Evolutionary conservation across 306 rosid species (phyloP).

Genomic region (Coriaria nepalensis): DNA sequence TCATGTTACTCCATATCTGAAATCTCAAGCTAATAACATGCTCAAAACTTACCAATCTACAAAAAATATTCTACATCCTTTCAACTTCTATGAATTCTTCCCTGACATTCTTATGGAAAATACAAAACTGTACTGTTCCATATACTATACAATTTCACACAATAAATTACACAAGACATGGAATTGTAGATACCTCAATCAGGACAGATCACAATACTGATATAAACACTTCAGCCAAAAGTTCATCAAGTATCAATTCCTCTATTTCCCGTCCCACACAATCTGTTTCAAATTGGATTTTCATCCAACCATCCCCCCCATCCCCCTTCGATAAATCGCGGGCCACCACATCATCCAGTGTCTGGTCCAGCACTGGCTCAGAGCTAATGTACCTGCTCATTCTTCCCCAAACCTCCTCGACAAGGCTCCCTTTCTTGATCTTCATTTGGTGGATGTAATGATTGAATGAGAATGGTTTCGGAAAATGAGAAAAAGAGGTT

Average conservation of each 20-base stretch:
- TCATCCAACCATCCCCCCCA: conserved; percentile 56
- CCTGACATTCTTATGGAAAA: too few relatives aligned
- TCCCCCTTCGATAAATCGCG: conserved; percentile 42
- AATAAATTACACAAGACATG: too few relatives aligned
- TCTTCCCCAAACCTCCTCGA: conserved; percentile 39
- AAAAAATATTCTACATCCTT: too few relatives aligned
- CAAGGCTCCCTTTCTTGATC: conserved; percentile 32
- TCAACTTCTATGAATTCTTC: too few relatives aligned
- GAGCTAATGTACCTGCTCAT: conserved; percentile 28
- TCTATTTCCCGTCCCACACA: conserved; percentile 56
- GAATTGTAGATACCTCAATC: too few relatives aligned
- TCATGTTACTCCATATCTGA: too few relatives aligned
- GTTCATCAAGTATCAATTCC: conserved; percentile 54
- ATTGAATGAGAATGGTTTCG: conserved; percentile 36
- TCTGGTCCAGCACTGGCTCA: conserved; percentile 67
- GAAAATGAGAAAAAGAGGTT: conserved; percentile 46
- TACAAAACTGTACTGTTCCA: too few relatives aligned
- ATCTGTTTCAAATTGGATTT: conserved; percentile 58
- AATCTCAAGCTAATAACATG: too few relatives aligned
- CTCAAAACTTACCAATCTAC: too few relatives aligned
- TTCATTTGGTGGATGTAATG: conserved; percentile 33
- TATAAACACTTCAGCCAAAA: conserved; percentile 52
- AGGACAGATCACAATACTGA: too few relatives aligned
- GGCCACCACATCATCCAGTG: conserved; percentile 60
- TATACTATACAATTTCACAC: too few relatives aligned